Percentiles rank a stretch among this genome's conserved stretches.
These are phyloP conservation scores for Ceratobasidium sp. DNA, from an alignment of 1,284 basidiomycete species.

Conservation along the genomic window DNA sequence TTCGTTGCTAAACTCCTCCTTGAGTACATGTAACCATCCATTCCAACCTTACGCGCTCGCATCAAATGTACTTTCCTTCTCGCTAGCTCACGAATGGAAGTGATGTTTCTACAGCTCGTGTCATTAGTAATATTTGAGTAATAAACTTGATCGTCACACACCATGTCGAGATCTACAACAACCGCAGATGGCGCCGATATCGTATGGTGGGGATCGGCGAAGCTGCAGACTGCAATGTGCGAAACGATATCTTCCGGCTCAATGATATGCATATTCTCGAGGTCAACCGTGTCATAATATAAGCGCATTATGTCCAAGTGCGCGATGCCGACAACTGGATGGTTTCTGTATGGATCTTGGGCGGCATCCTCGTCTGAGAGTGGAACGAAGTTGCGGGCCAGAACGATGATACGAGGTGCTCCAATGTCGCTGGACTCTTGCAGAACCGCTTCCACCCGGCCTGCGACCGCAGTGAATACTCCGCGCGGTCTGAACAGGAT, in stretches of 20 bases:
- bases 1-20: too few species aligned
- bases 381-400: background rate
- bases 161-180: background rate
- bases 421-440: background rate
- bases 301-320: background rate
- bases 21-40: too few species aligned
- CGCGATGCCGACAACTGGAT: background rate
- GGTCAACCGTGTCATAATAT: background rate
- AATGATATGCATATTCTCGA: background rate
- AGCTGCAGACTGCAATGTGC: background rate
- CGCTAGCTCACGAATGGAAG: background rate
- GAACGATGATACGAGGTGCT: background rate
- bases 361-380: background rate
- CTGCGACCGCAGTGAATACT: background rate
- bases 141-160: background rate
- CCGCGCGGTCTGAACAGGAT: background rate
- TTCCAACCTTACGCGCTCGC: too few species aligned
- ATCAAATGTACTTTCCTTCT: too few species aligned
- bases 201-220: background rate
- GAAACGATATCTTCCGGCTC: constrained; percentile 7
- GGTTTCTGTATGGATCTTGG: background rate
- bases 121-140: background rate
- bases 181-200: background rate
- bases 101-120: background rate
- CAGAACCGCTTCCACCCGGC: background rate